A percentile compares a stretch with the other conserved stretches of the same genome.
Evolutionary conservation across 768 basidiomycete species (phyloP).

Genomic region (Auriscalpium vulgare): DNA sequence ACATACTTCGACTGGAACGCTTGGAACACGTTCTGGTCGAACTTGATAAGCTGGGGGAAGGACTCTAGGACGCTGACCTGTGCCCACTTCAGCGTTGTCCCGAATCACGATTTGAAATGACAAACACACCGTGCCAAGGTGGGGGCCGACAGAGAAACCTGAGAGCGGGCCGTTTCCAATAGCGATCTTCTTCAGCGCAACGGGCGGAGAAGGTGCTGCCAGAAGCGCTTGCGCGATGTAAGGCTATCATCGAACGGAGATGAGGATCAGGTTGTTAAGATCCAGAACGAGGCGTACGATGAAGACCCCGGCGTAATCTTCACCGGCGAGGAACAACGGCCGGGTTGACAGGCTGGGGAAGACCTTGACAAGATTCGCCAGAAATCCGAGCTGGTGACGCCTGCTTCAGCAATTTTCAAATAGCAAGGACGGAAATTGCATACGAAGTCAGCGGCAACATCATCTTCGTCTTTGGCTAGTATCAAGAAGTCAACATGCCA

Average conservation of each 20-base stretch:
- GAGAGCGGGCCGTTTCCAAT: conserved; percentile 64
- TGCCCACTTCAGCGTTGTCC: neutral
- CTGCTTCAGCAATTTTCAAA: neutral
- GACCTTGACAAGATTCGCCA: conserved; percentile 63
- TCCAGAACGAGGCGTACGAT: conserved; percentile 37
- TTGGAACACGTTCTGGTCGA: conserved; percentile 55
- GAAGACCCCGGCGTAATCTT: conserved; percentile 70
- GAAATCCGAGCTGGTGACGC: conserved; percentile 52
- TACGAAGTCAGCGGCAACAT: conserved; percentile 12
- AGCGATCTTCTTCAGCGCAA: conserved; percentile 57
- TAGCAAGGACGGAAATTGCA: neutral
- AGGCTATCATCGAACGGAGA: conserved; percentile 33
- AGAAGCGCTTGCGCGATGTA: conserved; percentile 74
- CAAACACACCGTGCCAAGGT: conserved; percentile 45
- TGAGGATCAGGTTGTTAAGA: neutral
- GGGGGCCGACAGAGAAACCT: conserved; percentile 40
- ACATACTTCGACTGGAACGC: conserved; percentile 66
- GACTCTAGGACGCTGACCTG: conserved; percentile 57
- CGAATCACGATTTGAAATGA: neutral
- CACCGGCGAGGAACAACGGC: conserved; percentile 62
- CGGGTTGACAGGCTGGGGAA: conserved; percentile 63
- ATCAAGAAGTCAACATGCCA: neutral
- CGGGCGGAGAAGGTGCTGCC: conserved; percentile 51
- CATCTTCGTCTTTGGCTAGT: conserved; percentile 29
- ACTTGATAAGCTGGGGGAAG: conserved; percentile 69